Conservation (phyloP, 805 yeast genomes). For the Saitoella complicata region DNA sequence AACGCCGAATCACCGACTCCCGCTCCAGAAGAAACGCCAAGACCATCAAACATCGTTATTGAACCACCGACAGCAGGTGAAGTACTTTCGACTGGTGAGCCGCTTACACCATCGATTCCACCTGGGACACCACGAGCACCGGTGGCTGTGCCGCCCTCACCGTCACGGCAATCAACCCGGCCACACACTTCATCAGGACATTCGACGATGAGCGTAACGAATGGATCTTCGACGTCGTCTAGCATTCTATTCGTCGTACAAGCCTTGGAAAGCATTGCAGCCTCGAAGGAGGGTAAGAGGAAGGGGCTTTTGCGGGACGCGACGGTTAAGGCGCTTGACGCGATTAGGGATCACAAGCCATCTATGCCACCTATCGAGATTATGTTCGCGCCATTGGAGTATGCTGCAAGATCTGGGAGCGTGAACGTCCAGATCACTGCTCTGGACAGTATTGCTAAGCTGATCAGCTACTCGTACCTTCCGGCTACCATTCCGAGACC, state of each 20-base stretch:
- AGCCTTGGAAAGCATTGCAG: constrained; percentile 41
- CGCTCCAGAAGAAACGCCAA: no score
- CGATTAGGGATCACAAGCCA: constrained; percentile 16
- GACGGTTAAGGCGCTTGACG: constrained; percentile 20
- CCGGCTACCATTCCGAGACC: constrained; percentile 16
- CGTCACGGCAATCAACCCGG: no score
- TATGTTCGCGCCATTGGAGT: constrained; percentile 65
- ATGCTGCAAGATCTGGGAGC: constrained; percentile 44
- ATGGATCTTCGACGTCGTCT: constrained; percentile 13
- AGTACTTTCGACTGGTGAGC: no score
- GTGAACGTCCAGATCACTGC: constrained; percentile 55
- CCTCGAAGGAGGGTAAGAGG: constrained; percentile 44
- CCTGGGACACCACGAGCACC: no score
- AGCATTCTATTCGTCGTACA: constrained; percentile 33
- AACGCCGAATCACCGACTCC: no score
- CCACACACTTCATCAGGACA: no score
- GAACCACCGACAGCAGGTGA: no score
- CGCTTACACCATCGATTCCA: no score
- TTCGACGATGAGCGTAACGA: no score
- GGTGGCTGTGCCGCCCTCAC: no score
- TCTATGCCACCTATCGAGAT: constrained; percentile 29
- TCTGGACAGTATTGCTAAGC: constrained; percentile 70
- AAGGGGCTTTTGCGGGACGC: constrained; percentile 25
- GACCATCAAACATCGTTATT: no score
- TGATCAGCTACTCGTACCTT: constrained; percentile 73